These are phyloP conservation scores for Protomyces lactucae-debilis DNA, from an alignment of 1,139 yeast species.

Conservation along the genomic window DNA sequence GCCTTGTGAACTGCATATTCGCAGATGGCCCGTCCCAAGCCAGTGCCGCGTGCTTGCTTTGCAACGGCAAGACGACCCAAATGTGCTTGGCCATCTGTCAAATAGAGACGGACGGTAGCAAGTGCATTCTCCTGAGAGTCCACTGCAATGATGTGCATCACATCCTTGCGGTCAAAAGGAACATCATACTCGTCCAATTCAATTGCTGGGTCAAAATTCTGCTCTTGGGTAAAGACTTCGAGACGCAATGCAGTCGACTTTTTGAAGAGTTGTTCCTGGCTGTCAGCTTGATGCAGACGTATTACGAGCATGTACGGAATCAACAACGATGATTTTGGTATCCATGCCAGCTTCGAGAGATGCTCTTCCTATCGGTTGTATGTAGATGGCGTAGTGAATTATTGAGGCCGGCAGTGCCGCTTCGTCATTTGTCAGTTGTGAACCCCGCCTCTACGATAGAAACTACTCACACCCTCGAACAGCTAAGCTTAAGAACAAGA, in stretches of 20 bases:
- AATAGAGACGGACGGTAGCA: slow-evolving; percentile 13
- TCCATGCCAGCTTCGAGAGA: neutral
- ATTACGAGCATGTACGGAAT: neutral
- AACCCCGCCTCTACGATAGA: too few relatives aligned
- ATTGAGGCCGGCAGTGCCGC: too few relatives aligned
- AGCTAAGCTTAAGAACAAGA: neutral
- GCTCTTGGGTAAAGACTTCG: slow-evolving; percentile 19
- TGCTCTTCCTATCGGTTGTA: neutral
- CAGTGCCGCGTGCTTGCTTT: slow-evolving; percentile 8
- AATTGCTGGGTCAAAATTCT: slow-evolving; percentile 5
- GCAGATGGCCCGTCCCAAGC: slow-evolving; percentile 1
- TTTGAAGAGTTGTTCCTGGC: neutral
- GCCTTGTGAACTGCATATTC: slow-evolving; percentile 1
- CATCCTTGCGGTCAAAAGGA: slow-evolving; percentile 2
- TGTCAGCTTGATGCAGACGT: neutral
- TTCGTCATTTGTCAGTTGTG: too few relatives aligned
- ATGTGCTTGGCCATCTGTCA: slow-evolving; percentile 1
- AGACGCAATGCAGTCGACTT: slow-evolving; percentile 4
- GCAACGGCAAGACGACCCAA: slow-evolving; percentile 20
- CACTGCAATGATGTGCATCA: slow-evolving; percentile 13
- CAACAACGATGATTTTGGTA: neutral
- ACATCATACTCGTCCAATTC: slow-evolving; percentile 16
- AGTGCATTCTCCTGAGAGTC: neutral
- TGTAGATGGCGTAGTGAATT: too few relatives aligned
- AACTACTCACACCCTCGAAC: too few relatives aligned